Conservation (phyloP, 106 monocot genomes). For the Hemerocallis citrina region DNA sequence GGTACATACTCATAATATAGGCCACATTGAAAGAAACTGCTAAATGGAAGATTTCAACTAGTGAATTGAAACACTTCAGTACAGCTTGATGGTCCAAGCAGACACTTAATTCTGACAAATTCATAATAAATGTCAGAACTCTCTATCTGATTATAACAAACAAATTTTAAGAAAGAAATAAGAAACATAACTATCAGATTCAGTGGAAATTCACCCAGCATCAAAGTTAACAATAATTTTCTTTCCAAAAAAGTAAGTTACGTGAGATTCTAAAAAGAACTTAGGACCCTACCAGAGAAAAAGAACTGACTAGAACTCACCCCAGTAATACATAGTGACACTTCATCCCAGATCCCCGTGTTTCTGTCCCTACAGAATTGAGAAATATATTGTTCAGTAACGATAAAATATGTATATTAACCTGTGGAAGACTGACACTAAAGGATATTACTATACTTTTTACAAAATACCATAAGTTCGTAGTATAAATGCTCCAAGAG, state of each 20-base stretch:
- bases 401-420: too few species aligned
- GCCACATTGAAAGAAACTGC: neutral
- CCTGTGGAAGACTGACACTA: too few species aligned
- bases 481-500: too few species aligned
- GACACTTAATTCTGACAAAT: too few species aligned
- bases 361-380: conserved; percentile 81
- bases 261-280: neutral
- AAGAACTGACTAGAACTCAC: conserved; percentile 36
- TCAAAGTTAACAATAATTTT: conserved; percentile 4
- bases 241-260: neutral
- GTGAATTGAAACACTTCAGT: neutral
- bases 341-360: conserved; percentile 99
- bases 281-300: neutral
- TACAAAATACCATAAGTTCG: too few species aligned
- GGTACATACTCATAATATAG: neutral
- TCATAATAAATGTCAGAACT: too few species aligned
- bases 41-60: neutral
- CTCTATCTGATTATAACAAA: neutral
- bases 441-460: too few species aligned
- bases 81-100: too few species aligned
- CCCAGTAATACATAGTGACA: conserved; percentile 75
- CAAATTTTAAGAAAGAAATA: neutral
- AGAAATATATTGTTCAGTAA: too few species aligned
- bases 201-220: neutral
- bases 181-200: neutral